Conservation (phyloP, 2,329 filamentous ascomycete species). For the Drechslerella dactyloides region DNA sequence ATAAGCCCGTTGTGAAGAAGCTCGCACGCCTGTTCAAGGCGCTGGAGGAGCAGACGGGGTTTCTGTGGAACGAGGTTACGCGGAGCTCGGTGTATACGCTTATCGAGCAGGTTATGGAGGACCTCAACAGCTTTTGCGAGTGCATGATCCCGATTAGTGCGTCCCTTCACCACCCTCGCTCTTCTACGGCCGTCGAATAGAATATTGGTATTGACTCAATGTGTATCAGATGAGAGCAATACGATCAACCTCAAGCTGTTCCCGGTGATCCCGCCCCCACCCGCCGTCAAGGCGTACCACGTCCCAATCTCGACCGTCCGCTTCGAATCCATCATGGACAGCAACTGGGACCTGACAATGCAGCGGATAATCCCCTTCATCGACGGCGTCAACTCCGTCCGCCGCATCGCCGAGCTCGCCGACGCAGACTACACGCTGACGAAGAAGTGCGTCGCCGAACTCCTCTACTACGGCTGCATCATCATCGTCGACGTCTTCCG, state of each 20-base stretch:
- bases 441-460: conserved; percentile 82
- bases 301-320: conserved; percentile 77
- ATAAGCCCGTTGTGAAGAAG: conserved; percentile 83
- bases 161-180: too few relatives aligned
- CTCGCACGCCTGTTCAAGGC: conserved; percentile 84
- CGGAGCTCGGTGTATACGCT: conserved; percentile 78
- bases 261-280: conserved; percentile 77
- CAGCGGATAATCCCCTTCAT: conserved; percentile 82
- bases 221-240: conserved; percentile 76
- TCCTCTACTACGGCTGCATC: conserved; percentile 91
- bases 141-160: conserved; percentile 96
- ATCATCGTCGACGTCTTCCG: conserved; percentile 93
- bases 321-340: conserved; percentile 63
- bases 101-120: conserved; percentile 79
- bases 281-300: conserved; percentile 82
- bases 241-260: conserved; percentile 97
- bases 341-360: conserved; percentile 71
- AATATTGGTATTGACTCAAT: too few relatives aligned
- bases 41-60: conserved; percentile 88
- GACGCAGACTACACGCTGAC: conserved; percentile 87
- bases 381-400: conserved; percentile 87
- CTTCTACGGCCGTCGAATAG: conserved; percentile 9
- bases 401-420: conserved; percentile 81
- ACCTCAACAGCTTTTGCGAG: conserved; percentile 95
- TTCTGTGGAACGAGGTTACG: conserved; percentile 70